A percentile compares a stretch with the other conserved stretches of the same genome.
Evolutionary conservation across 805 yeast genomes (phyloP).

Genomic region (Ogataea nitratoaversa): DNA sequence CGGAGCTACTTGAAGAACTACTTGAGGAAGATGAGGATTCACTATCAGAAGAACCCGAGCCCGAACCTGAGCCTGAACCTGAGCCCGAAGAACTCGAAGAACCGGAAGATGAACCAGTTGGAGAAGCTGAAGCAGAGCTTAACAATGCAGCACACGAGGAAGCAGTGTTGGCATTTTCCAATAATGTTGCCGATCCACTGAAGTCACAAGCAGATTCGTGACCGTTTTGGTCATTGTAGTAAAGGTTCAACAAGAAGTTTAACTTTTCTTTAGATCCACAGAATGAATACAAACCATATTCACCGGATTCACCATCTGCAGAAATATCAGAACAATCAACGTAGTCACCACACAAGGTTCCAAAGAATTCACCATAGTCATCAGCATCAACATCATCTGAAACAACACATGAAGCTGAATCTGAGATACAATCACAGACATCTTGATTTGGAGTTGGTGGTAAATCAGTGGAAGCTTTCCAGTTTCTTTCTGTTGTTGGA

Average conservation of each 20-base stretch:
- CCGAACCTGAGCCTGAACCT: not conserved
- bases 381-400: conserved; percentile 42
- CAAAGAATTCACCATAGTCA: conserved; percentile 60
- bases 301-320: conserved; percentile 59
- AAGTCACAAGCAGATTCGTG: conserved; percentile 61
- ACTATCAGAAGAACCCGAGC: not conserved
- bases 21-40: conserved; percentile 13
- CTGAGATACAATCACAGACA: conserved; percentile 59
- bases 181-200: conserved; percentile 60
- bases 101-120: conserved; percentile 20
- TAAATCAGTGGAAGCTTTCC: conserved; percentile 64
- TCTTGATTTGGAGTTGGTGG: conserved; percentile 76
- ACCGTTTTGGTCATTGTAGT: conserved; percentile 47
- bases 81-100: conserved; percentile 16
- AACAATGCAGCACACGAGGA: conserved; percentile 47
- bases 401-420: conserved; percentile 57
- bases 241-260: conserved; percentile 60
- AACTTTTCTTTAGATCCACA: conserved; percentile 70
- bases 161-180: conserved; percentile 35
- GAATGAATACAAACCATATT: conserved; percentile 69
- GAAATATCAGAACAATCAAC: conserved; percentile 59
- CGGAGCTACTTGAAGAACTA: conserved; percentile 21
- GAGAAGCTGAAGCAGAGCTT: conserved; percentile 40
- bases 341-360: conserved; percentile 56
- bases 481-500: conserved; percentile 48